These are phyloP conservation scores for Fusarium concolor DNA, from an alignment of 2,329 filamentous ascomycete species.

Conservation along the genomic window DNA sequence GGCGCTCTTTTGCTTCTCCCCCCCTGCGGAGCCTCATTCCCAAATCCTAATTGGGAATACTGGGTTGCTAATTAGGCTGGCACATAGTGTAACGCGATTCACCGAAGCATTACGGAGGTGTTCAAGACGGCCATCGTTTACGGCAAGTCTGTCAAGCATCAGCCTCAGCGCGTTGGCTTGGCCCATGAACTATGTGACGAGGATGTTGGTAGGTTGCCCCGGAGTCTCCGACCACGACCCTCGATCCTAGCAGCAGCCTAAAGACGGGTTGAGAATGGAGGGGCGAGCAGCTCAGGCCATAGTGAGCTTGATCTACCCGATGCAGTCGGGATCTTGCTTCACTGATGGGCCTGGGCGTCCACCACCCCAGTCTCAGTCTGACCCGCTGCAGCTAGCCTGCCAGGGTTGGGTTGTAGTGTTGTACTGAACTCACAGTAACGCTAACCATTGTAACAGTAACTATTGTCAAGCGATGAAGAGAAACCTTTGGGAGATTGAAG, in stretches of 20 bases:
- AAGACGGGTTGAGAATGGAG: constrained; percentile 17
- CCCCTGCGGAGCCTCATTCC: constrained; percentile 18
- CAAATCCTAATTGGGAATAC: constrained; percentile 18
- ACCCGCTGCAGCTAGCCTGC: constrained; percentile 22
- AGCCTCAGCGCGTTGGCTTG: constrained; percentile 94
- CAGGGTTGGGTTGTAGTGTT: constrained; percentile 19
- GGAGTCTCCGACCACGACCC: constrained; percentile 14
- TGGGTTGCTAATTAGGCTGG: constrained; percentile 53
- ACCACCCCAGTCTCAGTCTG: constrained; percentile 29
- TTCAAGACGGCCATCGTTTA: constrained; percentile 98
- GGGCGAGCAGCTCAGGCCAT: constrained; percentile 23
- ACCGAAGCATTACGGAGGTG: constrained; percentile 93
- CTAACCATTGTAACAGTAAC: constrained; percentile 53
- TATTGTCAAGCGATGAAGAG: constrained; percentile 78
- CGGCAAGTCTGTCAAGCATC: constrained; percentile 97
- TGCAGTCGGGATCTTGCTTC: constrained; percentile 40
- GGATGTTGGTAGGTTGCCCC: constrained; percentile 82
- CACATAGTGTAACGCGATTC: constrained; percentile 90
- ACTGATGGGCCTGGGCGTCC: constrained; percentile 25
- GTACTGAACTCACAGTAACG: constrained; percentile 27
- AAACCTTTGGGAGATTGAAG: constrained; percentile 39
- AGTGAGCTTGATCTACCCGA: constrained; percentile 37
- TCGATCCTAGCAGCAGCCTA: constrained; percentile 24
- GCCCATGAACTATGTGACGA: constrained; percentile 93
- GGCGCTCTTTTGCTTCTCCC: constrained; percentile 4